Conservation (phyloP, 2,329 filamentous ascomycete species). For the Xylariaceae sp. region DNA sequence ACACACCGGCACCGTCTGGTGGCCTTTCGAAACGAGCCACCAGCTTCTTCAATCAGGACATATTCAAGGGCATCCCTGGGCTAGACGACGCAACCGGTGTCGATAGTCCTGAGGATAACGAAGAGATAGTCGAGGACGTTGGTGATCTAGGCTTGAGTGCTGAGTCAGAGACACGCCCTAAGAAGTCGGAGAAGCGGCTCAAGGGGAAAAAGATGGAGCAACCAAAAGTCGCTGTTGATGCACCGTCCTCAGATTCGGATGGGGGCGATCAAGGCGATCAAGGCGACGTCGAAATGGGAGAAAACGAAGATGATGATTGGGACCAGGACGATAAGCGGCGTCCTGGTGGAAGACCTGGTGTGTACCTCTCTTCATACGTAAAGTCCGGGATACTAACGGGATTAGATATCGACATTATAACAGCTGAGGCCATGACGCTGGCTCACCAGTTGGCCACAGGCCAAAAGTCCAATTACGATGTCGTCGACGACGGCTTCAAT, state of each 20-base stretch:
- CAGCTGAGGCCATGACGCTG: constrained; percentile 97
- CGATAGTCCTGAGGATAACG: constrained; percentile 22
- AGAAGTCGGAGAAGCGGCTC: constrained; percentile 18
- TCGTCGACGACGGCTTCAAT: constrained; percentile 90
- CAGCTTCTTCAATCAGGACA: constrained; percentile 88
- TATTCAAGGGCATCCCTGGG: constrained; percentile 78
- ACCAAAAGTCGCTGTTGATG: constrained; percentile 11
- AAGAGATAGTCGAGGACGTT: constrained; percentile 20
- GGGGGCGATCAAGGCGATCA: constrained; percentile 34
- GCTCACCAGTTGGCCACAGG: constrained; percentile 87
- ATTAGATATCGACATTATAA: constrained; percentile 92
- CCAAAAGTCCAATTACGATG: constrained; percentile 67
- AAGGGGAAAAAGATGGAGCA: constrained; percentile 13
- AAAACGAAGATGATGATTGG: constrained; percentile 49
- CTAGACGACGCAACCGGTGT: constrained; percentile 43
- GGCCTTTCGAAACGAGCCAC: constrained; percentile 78
- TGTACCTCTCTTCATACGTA: constrained; percentile 13
- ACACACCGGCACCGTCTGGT: constrained; percentile 37
- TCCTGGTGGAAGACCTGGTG: constrained; percentile 56
- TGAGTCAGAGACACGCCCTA: constrained; percentile 1
- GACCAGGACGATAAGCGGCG: constrained; percentile 53
- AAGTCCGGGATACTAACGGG: constrained; percentile 12
- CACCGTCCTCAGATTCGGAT: constrained; percentile 20
- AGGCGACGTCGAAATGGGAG: constrained; percentile 55
- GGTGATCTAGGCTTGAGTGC: constrained; percentile 18